phyloP scores from a whole-genome alignment of 2,329 filamentous ascomycete species.

The Beauveria sp. region DNA sequence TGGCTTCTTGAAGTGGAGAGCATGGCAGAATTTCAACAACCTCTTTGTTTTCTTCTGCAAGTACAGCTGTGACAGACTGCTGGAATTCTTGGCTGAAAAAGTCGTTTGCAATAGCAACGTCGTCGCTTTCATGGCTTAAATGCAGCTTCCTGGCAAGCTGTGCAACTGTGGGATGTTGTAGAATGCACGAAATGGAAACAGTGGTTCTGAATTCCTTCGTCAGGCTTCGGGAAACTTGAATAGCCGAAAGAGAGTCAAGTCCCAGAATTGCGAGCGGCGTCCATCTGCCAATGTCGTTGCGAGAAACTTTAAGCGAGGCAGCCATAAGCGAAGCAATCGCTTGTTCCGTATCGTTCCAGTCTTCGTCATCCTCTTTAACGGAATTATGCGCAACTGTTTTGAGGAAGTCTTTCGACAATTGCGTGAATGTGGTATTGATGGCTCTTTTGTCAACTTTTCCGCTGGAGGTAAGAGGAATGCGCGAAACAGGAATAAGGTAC shows the following conservation, averaged over 20 bases:
- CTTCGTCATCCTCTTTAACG: slow-evolving; percentile 23
- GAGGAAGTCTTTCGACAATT: slow-evolving; percentile 38
- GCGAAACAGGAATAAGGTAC: slow-evolving; percentile 60
- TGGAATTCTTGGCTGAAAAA: slow-evolving; percentile 23
- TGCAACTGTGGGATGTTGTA: slow-evolving; percentile 61
- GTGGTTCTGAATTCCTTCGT: slow-evolving; percentile 35
- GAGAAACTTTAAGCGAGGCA: slow-evolving; percentile 36
- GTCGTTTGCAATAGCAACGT: background rate
- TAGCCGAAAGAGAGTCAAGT: slow-evolving; percentile 76
- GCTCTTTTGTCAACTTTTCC: slow-evolving; percentile 62
- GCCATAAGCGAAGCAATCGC: slow-evolving; percentile 48
- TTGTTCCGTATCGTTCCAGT: slow-evolving; percentile 49
- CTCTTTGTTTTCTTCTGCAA: slow-evolving; percentile 22
- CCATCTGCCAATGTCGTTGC: slow-evolving; percentile 46
- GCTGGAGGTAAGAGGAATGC: slow-evolving; percentile 63
- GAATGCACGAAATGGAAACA: slow-evolving; percentile 59
- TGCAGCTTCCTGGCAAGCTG: slow-evolving; percentile 40
- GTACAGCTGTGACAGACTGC: slow-evolving; percentile 21
- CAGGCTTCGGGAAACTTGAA: slow-evolving; percentile 56
- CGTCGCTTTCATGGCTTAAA: background rate
- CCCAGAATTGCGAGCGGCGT: slow-evolving; percentile 73
- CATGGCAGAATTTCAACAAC: slow-evolving; percentile 64
- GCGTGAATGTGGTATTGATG: slow-evolving; percentile 41
- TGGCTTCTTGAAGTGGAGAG: slow-evolving; percentile 80
- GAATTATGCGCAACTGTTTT: slow-evolving; percentile 22